A percentile compares a stretch with the other conserved stretches of the same genome.
Conservation (phyloP, 306 rosid genomes). For the Pyrus pyrifolia region DNA sequence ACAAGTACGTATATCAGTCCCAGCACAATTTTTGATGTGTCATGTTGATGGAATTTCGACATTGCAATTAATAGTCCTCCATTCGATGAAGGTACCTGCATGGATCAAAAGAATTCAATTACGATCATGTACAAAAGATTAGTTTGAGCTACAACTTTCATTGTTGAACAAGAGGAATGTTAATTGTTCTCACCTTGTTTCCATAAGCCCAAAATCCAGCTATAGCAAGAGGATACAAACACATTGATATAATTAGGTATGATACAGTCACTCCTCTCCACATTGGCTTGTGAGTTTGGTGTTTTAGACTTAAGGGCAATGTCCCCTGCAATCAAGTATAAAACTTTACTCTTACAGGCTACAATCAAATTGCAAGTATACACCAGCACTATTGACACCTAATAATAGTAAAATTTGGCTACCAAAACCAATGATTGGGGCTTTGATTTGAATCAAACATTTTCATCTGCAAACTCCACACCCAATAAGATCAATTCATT, state of each 20-base stretch:
- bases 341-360: not conserved
- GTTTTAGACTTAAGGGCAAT: conserved; percentile 38
- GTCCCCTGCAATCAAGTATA: conserved; percentile 50
- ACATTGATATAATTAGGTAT: conserved; percentile 33
- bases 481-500: not conserved
- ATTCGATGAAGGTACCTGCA: conserved; percentile 25
- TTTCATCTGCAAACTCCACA: not conserved
- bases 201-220: conserved; percentile 75
- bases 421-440: not conserved
- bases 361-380: too few relatives aligned
- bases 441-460: not conserved
- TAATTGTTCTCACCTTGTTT: conserved; percentile 29
- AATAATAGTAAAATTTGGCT: not conserved
- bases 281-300: conserved; percentile 38
- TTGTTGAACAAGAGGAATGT: not conserved
- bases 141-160: not conserved
- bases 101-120: not conserved
- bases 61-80: conserved; percentile 42
- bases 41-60: conserved; percentile 21
- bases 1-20: conserved; percentile 34
- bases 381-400: not conserved
- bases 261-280: conserved; percentile 41
- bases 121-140: not conserved
- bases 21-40: conserved; percentile 33
- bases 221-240: conserved; percentile 49